These are phyloP conservation scores for Fusarium protoensiforme DNA, from an alignment of 2,329 filamentous ascomycete genomes.

Conservation along the genomic window DNA sequence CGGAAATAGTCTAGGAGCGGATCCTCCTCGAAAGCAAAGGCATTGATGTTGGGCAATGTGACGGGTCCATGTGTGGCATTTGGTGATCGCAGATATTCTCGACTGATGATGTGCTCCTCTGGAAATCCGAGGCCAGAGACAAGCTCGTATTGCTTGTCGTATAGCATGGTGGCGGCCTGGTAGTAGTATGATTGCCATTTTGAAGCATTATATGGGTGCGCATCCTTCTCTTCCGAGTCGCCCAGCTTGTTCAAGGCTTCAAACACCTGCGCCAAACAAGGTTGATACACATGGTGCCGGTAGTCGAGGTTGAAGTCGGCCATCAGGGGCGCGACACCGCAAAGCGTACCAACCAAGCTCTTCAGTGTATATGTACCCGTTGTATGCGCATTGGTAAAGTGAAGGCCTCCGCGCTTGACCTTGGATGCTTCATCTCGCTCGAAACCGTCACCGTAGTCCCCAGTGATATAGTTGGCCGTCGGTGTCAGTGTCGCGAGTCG, in stretches of 20 bases:
- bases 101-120: conserved; percentile 39
- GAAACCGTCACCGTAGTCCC: conserved; percentile 51
- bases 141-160: conserved; percentile 48
- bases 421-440: conserved; percentile 24
- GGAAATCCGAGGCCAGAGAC: conserved; percentile 47
- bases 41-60: conserved; percentile 47
- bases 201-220: conserved; percentile 21
- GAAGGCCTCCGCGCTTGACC: conserved; percentile 51
- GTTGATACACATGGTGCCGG: conserved; percentile 56
- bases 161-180: conserved; percentile 46
- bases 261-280: conserved; percentile 55
- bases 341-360: conserved; percentile 54
- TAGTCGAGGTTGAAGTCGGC: conserved; percentile 57
- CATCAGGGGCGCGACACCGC: conserved; percentile 54
- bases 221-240: background rate
- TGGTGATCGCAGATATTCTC: conserved; percentile 45
- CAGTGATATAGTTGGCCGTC: conserved; percentile 49
- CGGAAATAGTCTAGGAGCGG: conserved; percentile 47
- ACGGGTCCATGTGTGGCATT: conserved; percentile 45
- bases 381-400: conserved; percentile 53
- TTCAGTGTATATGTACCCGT: conserved; percentile 57
- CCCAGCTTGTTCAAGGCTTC: conserved; percentile 47
- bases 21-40: conserved; percentile 49
- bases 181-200: conserved; percentile 48
- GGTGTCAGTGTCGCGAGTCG: conserved; percentile 44